Conservation (phyloP, 257 asterid species). For the Solanum pimpinellifolium region DNA sequence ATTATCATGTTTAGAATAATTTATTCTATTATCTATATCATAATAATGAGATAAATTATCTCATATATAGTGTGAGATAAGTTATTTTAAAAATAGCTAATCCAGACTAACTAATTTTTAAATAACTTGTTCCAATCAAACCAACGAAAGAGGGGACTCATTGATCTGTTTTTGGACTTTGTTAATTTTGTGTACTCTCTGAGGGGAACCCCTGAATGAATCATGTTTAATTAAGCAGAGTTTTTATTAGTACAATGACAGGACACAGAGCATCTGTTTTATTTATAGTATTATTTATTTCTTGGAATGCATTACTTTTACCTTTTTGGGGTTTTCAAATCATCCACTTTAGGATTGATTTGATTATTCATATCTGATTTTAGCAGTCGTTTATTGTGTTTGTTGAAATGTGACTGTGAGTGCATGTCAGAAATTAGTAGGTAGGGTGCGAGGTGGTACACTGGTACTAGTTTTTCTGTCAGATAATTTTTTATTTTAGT, state of each 20-base stretch:
- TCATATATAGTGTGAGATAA: accelerated
- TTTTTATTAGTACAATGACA: background rate
- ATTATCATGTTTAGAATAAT: no score
- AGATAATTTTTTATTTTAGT: background rate
- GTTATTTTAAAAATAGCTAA: no score
- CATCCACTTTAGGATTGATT: background rate
- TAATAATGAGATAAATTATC: no score
- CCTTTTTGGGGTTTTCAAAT: background rate
- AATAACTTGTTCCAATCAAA: no score
- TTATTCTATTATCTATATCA: no score
- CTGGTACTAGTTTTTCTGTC: background rate
- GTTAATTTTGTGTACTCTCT: background rate
- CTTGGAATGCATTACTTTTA: background rate
- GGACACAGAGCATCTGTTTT: background rate
- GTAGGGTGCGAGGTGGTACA: background rate
- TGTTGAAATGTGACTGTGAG: background rate
- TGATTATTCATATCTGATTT: background rate
- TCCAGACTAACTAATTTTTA: no score
- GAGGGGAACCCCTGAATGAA: background rate
- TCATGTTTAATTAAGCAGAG: background rate
- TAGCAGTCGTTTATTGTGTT: background rate
- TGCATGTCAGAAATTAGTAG: background rate
- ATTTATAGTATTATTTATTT: background rate
- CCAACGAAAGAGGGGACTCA: background rate
- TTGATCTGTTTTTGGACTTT: background rate